Evolutionary conservation across 768 basidiomycete genomes (phyloP), one percentile per base, ranked within the genome.

Genomic region (Mrakia frigida): DNA sequence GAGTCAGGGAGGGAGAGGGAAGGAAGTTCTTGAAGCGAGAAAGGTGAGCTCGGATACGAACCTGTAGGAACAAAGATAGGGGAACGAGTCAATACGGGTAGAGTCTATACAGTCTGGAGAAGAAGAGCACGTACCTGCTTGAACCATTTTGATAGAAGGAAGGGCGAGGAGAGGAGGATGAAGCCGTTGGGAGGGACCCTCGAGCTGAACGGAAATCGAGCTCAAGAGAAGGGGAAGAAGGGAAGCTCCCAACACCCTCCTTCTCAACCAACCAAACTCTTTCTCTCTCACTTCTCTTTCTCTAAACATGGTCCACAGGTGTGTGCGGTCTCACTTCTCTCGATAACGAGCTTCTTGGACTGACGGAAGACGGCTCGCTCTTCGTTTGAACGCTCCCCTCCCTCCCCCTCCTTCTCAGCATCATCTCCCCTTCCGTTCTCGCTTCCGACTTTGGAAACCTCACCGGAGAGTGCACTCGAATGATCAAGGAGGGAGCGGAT

Each of bases 391-490:
- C 46, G 10, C 43, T 11, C 43, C 43, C 61, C 37, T 13, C 43
- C 33, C n/a, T 18, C 18, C 23, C n/a, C 39, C 43, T 7, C n/a
- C 37, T 18, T 50, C 43, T 25, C 61, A 78, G 77, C 21, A 98
- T 98, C 85, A 93, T 99, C 83, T 90, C 95, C 14, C 97, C 97
- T 31, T 98, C 95, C 5, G 94, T 98, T 60, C 90, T 99, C 25
- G 96, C 97, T 80, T 94, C 92, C 16, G 94, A 99, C 86, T 95
- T 99, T 84, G 95, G 94, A 59, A 90, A 96, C 81, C 89, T 99
- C 80, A 90, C 90, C 70, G 91, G 90, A 80, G 97, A 99, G 89
- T 97, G 97, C 85, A 91, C 91, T 82, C 88, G 94, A 69, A 98
- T 99, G 94, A 93, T 98, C 78, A 89, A 90, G 82, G 78, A 89